Conservation (phyloP, 306 rosid species). For the Trichosanthes cucumerina region DNA sequence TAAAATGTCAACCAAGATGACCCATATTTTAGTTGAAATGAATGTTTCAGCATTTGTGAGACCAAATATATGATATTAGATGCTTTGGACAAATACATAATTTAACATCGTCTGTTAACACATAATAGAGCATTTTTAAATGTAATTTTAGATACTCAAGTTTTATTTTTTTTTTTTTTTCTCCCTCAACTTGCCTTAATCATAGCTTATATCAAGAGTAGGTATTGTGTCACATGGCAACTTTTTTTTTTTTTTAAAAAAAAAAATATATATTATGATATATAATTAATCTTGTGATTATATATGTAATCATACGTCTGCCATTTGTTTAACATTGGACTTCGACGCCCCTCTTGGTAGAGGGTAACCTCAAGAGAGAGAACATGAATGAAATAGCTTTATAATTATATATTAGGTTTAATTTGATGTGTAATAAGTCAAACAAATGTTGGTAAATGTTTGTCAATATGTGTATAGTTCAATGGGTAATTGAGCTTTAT, state of each 20-base stretch:
- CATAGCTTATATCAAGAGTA: not conserved
- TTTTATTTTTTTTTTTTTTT: not conserved
- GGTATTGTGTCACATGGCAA: not conserved
- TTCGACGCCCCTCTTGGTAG: not conserved
- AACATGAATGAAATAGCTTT: too few relatives aligned
- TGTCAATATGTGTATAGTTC: too few relatives aligned
- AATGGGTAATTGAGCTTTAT: too few relatives aligned
- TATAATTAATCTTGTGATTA: not conserved
- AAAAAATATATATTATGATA: not conserved
- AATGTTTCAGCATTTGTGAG: not conserved
- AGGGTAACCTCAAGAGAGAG: not conserved
- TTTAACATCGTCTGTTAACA: not conserved
- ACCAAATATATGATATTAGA: not conserved
- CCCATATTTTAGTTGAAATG: not conserved
- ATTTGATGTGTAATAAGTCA: too few relatives aligned
- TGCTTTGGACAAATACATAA: not conserved
- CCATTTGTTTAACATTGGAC: not conserved
- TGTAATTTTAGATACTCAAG: not conserved
- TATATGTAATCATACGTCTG: not conserved
- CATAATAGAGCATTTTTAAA: not conserved
- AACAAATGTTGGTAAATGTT: too few relatives aligned
- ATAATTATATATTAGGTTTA: too few relatives aligned
- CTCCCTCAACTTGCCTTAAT: constrained; percentile 3
- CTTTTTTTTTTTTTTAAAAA: not conserved
- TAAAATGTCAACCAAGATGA: not conserved